Percentiles rank a stretch among this genome's conserved stretches.
Conservation (phyloP, 352 stramenopile species). For the Phytophthora hibernalis region DNA sequence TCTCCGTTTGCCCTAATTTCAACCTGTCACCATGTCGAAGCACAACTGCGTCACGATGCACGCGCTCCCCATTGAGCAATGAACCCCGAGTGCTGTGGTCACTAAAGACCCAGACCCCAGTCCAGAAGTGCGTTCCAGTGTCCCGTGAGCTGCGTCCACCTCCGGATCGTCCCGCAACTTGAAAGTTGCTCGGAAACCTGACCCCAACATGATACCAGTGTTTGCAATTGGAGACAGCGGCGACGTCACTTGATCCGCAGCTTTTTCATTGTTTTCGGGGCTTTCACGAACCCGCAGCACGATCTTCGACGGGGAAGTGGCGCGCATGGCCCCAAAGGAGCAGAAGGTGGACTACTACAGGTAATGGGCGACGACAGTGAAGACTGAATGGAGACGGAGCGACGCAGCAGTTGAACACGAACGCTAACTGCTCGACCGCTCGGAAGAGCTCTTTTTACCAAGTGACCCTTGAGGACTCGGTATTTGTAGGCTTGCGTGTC, state of each 20-base stretch:
- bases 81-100: slow-evolving; percentile 73
- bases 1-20: slow-evolving; percentile 59
- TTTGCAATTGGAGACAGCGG: slow-evolving; percentile 4
- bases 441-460: background rate
- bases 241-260: slow-evolving; percentile 6
- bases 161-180: slow-evolving; percentile 21
- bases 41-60: slow-evolving; percentile 62
- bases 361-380: background rate
- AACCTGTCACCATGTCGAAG: slow-evolving; percentile 67
- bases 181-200: slow-evolving; percentile 11
- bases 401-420: background rate
- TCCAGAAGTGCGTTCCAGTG: slow-evolving; percentile 54
- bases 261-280: slow-evolving; percentile 25
- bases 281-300: slow-evolving; percentile 19
- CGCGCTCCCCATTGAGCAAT: slow-evolving; percentile 43
- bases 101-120: slow-evolving; percentile 77
- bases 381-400: background rate
- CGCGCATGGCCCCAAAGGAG: slow-evolving; percentile 6
- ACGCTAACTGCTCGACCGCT: background rate
- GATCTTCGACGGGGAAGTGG: slow-evolving; percentile 18
- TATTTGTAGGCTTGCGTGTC: background rate
- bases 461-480: background rate
- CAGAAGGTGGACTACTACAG: background rate
- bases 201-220: slow-evolving; percentile 28
- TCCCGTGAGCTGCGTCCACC: slow-evolving; percentile 50